Evolutionary conservation across 2,329 filamentous ascomycete species (phyloP), one percentile per base, ranked within the genome.

Genomic region (Magnaporthales sp.): DNA sequence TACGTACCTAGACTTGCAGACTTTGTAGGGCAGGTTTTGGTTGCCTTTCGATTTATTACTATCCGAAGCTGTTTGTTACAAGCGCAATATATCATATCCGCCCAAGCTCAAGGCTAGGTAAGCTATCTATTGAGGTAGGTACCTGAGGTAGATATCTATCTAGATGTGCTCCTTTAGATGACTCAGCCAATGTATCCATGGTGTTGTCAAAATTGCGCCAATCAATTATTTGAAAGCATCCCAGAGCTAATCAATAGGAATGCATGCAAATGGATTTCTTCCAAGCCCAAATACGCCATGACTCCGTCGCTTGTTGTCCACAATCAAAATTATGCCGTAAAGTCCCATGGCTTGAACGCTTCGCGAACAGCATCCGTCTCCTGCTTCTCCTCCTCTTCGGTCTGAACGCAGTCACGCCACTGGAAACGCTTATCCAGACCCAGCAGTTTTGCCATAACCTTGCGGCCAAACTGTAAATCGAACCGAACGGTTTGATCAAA

Each of bases 381-480:
- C 61, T 82, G 82, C 66, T 84, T 88, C 80, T 98, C 95, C 71
- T 97, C 92, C 11, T 86, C 86, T 67, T 89, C 81, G 0, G 86
- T 85, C 79, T 98, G 93, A 32, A 83, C 84, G 70, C 92, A 94
- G 71, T 96, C 90, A 76, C 88, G 89, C 95, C 95, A 99, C 70
- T 92, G 83, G 65, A 89, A 79, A n/a, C 95, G 83, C 61, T 86
- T 80, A 76, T 97, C 92, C 62, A 98, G 78, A 2, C 88, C 86
- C 64, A 99, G 81, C 65, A 99, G 80, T 78, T 97, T 97, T 1
- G 92, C 94, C 75, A 98, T 80, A 4, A 97, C 95, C 61, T 88
- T 87, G 56, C 96, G 85, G 4, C 91, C 93, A 73, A 96, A 98
- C 74, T 98, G 94, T 62, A 97, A 78, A 74, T 97, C 93, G 75